Evolutionary conservation across 2,329 filamentous ascomycete species (phyloP).

Genomic region (Phaeosphaeria sp.): DNA sequence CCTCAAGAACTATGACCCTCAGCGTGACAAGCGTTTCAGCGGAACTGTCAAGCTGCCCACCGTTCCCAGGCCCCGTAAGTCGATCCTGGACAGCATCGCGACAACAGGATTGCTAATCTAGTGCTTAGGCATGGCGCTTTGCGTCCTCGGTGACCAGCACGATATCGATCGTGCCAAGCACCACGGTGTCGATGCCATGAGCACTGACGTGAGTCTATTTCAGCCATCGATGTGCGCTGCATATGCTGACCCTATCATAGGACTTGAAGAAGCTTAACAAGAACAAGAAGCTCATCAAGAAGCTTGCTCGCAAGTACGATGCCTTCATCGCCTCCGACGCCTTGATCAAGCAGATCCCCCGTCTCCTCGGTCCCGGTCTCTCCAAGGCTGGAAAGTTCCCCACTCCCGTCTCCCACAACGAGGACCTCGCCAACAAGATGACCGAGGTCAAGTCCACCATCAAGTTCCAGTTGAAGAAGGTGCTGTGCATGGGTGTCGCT

Average conservation of each 20-base stretch:
- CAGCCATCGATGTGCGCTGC: neutral
- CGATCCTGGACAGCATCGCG: neutral
- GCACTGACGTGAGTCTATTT: constrained; percentile 65
- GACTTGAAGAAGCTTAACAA: constrained; percentile 99
- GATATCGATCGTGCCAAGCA: constrained; percentile 99
- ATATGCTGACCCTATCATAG: constrained; percentile 9
- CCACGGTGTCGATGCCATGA: constrained; percentile 98
- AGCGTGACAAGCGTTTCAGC: constrained; percentile 99
- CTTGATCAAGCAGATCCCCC: constrained; percentile 99
- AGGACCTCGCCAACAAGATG: constrained; percentile 94
- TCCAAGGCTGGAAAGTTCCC: constrained; percentile 96
- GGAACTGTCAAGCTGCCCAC: constrained; percentile 95
- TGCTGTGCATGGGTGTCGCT: constrained; percentile 99
- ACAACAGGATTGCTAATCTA: constrained; percentile 11
- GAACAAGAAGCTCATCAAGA: constrained; percentile 99
- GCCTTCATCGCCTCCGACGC: constrained; percentile 97
- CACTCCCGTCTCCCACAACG: constrained; percentile 94
- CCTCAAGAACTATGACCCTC: constrained; percentile 69
- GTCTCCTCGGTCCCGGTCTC: constrained; percentile 82
- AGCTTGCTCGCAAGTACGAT: constrained; percentile 99
- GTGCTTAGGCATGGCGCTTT: constrained; percentile 46
- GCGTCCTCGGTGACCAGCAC: constrained; percentile 91
- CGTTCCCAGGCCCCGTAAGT: constrained; percentile 73
- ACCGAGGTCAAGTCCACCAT: constrained; percentile 99
- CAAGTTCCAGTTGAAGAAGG: constrained; percentile 99